A percentile compares a stretch with the other conserved stretches of the same genome.
Conservation (phyloP, 2,329 filamentous ascomycete species). For the Penicillium aurantiogriseum region DNA sequence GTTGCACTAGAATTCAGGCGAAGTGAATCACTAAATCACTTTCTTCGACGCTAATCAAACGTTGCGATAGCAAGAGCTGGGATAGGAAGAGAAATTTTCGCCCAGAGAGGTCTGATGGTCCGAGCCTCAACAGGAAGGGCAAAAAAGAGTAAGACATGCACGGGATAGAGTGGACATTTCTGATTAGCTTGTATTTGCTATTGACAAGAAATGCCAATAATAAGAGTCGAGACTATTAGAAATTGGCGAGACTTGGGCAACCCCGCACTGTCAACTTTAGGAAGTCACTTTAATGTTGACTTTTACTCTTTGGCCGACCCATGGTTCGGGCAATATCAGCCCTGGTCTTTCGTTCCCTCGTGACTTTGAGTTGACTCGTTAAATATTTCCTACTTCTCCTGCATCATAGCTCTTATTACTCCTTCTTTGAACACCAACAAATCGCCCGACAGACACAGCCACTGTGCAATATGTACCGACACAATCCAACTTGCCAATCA, state of each 20-base stretch:
- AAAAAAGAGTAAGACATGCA: not conserved
- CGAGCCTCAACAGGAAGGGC: conserved; percentile 5
- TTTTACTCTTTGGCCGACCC: not conserved
- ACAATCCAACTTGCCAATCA: conserved; percentile 14
- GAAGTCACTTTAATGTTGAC: not conserved
- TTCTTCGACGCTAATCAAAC: not conserved
- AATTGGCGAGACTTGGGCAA: not conserved
- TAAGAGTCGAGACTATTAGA: not conserved
- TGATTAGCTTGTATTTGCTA: conserved; percentile 7
- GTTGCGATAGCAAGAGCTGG: not conserved
- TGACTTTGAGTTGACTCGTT: not conserved
- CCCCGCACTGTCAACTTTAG: not conserved
- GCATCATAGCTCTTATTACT: not conserved
- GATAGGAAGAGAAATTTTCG: not conserved
- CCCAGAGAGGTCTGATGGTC: not conserved
- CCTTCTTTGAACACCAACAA: not conserved
- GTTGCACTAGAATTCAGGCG: not conserved
- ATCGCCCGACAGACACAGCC: conserved; percentile 9
- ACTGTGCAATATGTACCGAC: conserved; percentile 8
- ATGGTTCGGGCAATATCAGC: not conserved
- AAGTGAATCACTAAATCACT: not conserved
- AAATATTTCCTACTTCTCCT: not conserved
- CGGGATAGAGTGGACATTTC: not conserved
- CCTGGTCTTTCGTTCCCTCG: not conserved
- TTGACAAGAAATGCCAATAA: not conserved